A percentile compares a stretch with the other conserved stretches of the same genome.
These are phyloP conservation scores for Serendipita vermifera DNA, from an alignment of 768 basidiomycete genomes.

Conservation along the genomic window DNA sequence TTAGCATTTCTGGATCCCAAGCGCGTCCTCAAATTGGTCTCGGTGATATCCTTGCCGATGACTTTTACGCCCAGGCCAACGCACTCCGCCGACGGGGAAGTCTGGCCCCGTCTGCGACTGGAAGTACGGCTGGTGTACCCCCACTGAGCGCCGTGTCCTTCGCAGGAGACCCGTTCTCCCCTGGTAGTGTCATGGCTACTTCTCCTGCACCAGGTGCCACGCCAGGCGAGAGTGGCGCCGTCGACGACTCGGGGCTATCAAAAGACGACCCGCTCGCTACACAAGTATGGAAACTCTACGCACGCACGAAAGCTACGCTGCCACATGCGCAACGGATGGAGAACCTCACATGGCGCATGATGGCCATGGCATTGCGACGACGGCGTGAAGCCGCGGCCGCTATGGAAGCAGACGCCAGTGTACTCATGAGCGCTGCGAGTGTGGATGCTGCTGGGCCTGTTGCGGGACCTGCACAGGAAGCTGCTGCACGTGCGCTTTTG, in stretches of 20 bases:
- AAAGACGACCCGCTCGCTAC: conserved; percentile 85
- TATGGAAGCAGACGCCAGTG: conserved; percentile 12
- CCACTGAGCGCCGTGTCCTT: neutral
- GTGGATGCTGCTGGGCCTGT: conserved; percentile 10
- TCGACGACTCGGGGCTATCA: conserved; percentile 49
- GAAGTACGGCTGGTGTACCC: neutral
- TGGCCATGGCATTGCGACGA: conserved; percentile 88
- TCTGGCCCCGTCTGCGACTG: neutral
- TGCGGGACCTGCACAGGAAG: neutral
- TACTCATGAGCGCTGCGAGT: conserved; percentile 19
- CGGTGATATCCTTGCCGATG: neutral
- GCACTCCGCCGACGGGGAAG: neutral
- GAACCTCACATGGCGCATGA: conserved; percentile 97
- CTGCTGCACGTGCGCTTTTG: conserved; percentile 1
- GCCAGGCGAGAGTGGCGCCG: conserved; percentile 28
- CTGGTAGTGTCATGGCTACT: neutral
- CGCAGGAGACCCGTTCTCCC: neutral
- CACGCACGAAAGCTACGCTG: conserved; percentile 73
- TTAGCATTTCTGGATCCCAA: no score
- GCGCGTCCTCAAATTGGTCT: neutral
- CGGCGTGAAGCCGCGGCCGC: conserved; percentile 54
- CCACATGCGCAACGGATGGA: conserved; percentile 95
- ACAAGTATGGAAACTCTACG: conserved; percentile 96
- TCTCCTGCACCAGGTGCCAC: neutral
- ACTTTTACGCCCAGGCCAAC: neutral